phyloP scores from a whole-genome alignment of 164 flowering plant species.

The Liquidambar formosana region DNA sequence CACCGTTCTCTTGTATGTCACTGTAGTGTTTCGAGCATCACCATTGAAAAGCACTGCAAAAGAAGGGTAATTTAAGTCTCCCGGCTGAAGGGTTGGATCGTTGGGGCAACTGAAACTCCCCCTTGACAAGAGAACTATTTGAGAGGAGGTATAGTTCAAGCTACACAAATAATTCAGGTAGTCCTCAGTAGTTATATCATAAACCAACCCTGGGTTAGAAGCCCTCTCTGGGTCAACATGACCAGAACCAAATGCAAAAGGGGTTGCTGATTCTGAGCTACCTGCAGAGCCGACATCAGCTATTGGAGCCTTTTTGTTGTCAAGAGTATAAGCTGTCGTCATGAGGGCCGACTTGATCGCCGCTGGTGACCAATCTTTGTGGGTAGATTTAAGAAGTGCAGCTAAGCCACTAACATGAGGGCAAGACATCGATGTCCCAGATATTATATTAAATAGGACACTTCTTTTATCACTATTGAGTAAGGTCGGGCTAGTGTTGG shows the following conservation, averaged over 20 bases:
- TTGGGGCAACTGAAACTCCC: slow-evolving; percentile 38
- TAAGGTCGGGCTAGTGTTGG: slow-evolving; percentile 37
- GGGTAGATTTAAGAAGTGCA: slow-evolving; percentile 58
- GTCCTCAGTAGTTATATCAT: slow-evolving; percentile 48
- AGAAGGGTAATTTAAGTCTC: slow-evolving; percentile 74
- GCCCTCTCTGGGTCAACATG: slow-evolving; percentile 67
- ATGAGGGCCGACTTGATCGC: slow-evolving; percentile 76
- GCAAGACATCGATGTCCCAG: slow-evolving; percentile 88
- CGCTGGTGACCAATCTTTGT: slow-evolving; percentile 65
- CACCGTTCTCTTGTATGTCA: slow-evolving; percentile 45
- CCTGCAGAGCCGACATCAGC: slow-evolving; percentile 28
- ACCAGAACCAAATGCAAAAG: slow-evolving; percentile 76
- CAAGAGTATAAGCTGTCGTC: slow-evolving; percentile 62
- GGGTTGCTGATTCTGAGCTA: slow-evolving; percentile 33
- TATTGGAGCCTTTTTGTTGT: slow-evolving; percentile 40
- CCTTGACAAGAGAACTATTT: slow-evolving; percentile 38
- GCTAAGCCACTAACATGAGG: slow-evolving; percentile 79
- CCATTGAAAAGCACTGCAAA: slow-evolving; percentile 44
- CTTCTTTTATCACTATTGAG: slow-evolving; percentile 53
- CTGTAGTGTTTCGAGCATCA: slow-evolving; percentile 14
- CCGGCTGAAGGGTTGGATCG: slow-evolving; percentile 21
- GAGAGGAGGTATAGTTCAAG: slow-evolving; percentile 46
- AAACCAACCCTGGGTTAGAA: slow-evolving; percentile 62
- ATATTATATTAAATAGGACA: slow-evolving; percentile 54
- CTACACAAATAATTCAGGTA: slow-evolving; percentile 61